Base-by-base conservation (phyloP, 2,329 filamentous ascomycete species). In the Xylaria sp. region DNA sequence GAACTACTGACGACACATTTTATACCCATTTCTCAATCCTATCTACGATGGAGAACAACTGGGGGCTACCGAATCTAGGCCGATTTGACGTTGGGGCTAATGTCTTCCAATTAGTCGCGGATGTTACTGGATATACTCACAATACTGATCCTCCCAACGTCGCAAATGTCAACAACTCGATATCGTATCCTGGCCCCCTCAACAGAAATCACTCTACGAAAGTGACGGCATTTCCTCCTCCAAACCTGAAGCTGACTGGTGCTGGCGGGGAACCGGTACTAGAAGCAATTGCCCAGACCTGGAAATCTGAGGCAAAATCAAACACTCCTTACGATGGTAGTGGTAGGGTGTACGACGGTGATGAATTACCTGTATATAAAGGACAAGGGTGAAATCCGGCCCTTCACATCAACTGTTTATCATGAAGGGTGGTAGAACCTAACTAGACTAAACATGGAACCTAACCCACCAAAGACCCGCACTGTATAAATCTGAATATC, bases 1-100 rank as follows among this genome's bases (percentile, higher is more conserved):
- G 91, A 61, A 92, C 90, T 30, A 87, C 83, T 6, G 93, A 96
- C 78, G 75, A 81, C 73, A 88, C 83, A 72, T 94, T 88, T 77
- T 93, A 92, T 81, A 89, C 89, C 75, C 90, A 92, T 80, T 79
- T 72, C 65, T 78, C 76, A n/a, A 74, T 78, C 20, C 65, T 76
- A 15, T 74, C 90, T 7, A 89, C 89, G 12, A 84, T 90, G 13
- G 81, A 87, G 69, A 87, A 89, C 66, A 93, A 93, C 82, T 93
- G 90, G 90, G 84, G 82, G 65, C 83, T 93, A 81, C 81, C 84
- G 80, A 75, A 77, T 46, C 70, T 79, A 4, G 78, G 78, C 3
- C 71, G 76, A 60, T 76, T 72, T 56, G 76, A 79, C 18, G 76
- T 79, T 13, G 77, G 75, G 23, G 74, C 78, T 4, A 79, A 92